Conservation (phyloP, 139 green algal genomes). For the Coelastrella sp. region DNA sequence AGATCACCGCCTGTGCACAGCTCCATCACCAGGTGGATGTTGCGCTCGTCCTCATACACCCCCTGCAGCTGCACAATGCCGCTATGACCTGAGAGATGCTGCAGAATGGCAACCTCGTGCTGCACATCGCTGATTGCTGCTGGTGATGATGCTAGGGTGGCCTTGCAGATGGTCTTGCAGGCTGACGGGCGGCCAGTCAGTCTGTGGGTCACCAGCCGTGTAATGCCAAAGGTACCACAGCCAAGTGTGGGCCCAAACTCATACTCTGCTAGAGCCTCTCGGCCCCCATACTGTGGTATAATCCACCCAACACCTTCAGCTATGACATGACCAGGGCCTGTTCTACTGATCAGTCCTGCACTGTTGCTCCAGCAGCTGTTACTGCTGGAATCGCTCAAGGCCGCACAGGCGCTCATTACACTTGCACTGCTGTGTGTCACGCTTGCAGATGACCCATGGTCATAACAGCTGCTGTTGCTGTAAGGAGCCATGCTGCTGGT, state of each 20-base stretch:
- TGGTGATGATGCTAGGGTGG: slow-evolving; percentile 54
- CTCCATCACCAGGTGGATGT: slow-evolving; percentile 90
- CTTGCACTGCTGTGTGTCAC: neutral
- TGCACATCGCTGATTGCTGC: slow-evolving; percentile 56
- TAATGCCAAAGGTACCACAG: slow-evolving; percentile 58
- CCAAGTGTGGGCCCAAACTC: slow-evolving; percentile 53
- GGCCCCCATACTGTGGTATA: slow-evolving; percentile 10
- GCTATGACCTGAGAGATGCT: slow-evolving; percentile 52
- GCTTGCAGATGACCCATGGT: neutral
- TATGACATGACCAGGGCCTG: neutral
- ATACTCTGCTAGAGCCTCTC: slow-evolving; percentile 48
- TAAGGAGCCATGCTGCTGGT: slow-evolving; percentile 1
- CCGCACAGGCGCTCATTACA: neutral
- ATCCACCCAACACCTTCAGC: slow-evolving; percentile 24
- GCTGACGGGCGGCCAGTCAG: slow-evolving; percentile 56
- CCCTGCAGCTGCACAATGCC: slow-evolving; percentile 63
- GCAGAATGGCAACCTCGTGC: slow-evolving; percentile 81
- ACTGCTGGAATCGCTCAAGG: slow-evolving; percentile 7
- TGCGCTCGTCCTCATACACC: slow-evolving; percentile 83
- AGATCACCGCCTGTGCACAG: slow-evolving; percentile 94
- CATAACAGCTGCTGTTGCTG: slow-evolving; percentile 16
- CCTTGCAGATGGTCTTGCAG: slow-evolving; percentile 84
- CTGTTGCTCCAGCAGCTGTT: slow-evolving; percentile 25
- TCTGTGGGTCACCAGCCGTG: slow-evolving; percentile 49
- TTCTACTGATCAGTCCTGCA: neutral